Evolutionary conservation across 169 alveolate genomes (phyloP), one percentile per base, ranked within the genome.

Genomic region (Plasmodium adleri): DNA sequence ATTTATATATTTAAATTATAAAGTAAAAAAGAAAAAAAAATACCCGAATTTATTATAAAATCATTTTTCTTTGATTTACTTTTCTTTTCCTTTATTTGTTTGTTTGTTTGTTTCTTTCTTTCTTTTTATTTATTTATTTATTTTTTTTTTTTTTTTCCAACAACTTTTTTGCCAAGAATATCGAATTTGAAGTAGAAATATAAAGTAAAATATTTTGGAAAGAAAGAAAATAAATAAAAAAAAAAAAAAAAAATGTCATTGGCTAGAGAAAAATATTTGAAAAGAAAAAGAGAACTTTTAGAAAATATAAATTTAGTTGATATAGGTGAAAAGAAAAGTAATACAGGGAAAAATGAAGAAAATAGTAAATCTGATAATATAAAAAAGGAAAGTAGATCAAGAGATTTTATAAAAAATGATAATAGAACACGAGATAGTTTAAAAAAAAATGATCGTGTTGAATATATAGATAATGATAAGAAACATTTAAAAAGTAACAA

Each of bases 181-280:
- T 32, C 7, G 8, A 5, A 32, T 32, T 32, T 32, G 45, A 32
- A 32, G 45, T 32, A 32, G 45, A 32, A 32, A 32, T 3, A 32
- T 32, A 5, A 32, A 32, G 45, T 32, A 5, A 32, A 32, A 32
- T 32, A 32, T 32, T 32, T 32, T 32, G 45, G 45, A 32, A 32
- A 32, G 45, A 32, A 32, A 32, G 45, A 32, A 32, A 4, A 32
- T 20, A 58, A 58, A 58, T 13, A n/a, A 64, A 8, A 13, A 28
- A 9, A 2, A 70, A 70, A 43, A 43, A 47, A 13, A 32, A 83
- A 83, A 68, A 83, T 83, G 91, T 83, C 91, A 52, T 58, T 83
- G 59, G 91, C 91, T 24, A 67, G 91, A 54, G 91, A 83, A 60
- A 83, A 63, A 39, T 83, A 83, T 83, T 58, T 83, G 32, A 83